Conservation (phyloP, 805 yeast species). For the Lipomyces mesembrius region DNA sequence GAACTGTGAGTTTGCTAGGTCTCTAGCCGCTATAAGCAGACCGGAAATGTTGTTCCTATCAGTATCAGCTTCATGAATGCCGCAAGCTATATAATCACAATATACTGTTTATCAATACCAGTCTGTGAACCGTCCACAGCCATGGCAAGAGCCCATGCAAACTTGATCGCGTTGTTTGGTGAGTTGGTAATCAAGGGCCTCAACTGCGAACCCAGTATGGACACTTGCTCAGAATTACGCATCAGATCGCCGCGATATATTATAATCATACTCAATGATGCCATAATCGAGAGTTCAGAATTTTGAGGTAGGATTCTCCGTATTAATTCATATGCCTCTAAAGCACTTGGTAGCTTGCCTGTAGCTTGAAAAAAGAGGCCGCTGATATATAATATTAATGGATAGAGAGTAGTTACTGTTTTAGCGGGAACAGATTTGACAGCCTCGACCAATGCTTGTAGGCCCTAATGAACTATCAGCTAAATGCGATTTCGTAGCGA, state of each 20-base stretch:
- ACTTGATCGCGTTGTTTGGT: constrained; percentile 17
- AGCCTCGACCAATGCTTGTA: constrained; percentile 11
- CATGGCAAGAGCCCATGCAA: constrained; percentile 23
- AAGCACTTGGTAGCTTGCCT: constrained; percentile 27
- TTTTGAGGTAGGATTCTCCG: not conserved
- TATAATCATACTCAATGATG: constrained; percentile 14
- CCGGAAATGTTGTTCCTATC: constrained; percentile 20
- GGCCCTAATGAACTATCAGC: not conserved
- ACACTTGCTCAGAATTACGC: constrained; percentile 13
- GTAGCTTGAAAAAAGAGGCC: constrained; percentile 36
- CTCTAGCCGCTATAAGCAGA: constrained; percentile 18
- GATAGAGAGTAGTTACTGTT: constrained; percentile 8
- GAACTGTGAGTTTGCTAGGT: constrained; percentile 28
- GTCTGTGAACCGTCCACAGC: not conserved
- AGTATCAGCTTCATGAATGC: not conserved
- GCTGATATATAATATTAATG: constrained; percentile 24
- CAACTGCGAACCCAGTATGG: constrained; percentile 4
- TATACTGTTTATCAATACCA: constrained; percentile 13
- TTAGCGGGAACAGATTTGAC: constrained; percentile 11
- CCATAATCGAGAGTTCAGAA: constrained; percentile 24
- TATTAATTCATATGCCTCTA: constrained; percentile 21
- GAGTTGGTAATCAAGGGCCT: constrained; percentile 11
- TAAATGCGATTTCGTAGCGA: not conserved
- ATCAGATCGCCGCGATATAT: constrained; percentile 16
- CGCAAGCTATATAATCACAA: not conserved